Base-by-base conservation (phyloP, 257 asterid species). In the Fraxinus cuspidata region DNA sequence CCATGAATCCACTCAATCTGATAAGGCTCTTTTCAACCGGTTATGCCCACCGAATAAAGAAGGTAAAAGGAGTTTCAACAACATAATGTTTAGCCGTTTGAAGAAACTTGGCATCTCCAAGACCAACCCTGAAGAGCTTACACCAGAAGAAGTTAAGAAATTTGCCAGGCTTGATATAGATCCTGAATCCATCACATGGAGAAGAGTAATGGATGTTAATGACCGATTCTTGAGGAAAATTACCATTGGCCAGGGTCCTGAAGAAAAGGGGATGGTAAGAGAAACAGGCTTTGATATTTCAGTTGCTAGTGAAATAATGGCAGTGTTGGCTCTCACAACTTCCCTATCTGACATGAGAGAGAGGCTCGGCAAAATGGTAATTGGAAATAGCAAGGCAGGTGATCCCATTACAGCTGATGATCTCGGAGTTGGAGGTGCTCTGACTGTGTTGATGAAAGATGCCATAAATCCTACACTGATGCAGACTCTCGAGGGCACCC, bases 401-500 rank as follows among this genome's bases (percentile, higher is more conserved):
- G 97, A 93, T 75, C 99, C 99, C 19, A 74, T 96, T 63, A 90
- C 99, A 2, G 99, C 99, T 2, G 99, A 96, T 82, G 99, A 93
- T 86, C 94, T 96, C 15, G 99, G 99, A 47, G 89, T 92, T 78
- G 98, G 97, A 78, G 99, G 99, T 13, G 99, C 98, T 81, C 85
- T 96, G 81, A 90, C 98, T 18, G 98, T 93, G 70, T 75, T 96
- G 35, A 92, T 96, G 98, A 96, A 95, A 89, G 99, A 95, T 68
- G 99, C 98, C 47, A 92, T 94, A 78, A 89, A 87, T 77, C 98
- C 98, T 79, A 95, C 99, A 34, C 82, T 95, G 40, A 95, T 93
- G 99, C 99, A 95, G 86, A 96, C 99, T 72, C 93, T 96, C 4
- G 99, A 96, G 81, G 99, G 98, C 8, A 92, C 95, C 66, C 98